phyloP scores from a whole-genome alignment of 2,329 filamentous ascomycete genomes.

The Cordyceps pruinosa region DNA sequence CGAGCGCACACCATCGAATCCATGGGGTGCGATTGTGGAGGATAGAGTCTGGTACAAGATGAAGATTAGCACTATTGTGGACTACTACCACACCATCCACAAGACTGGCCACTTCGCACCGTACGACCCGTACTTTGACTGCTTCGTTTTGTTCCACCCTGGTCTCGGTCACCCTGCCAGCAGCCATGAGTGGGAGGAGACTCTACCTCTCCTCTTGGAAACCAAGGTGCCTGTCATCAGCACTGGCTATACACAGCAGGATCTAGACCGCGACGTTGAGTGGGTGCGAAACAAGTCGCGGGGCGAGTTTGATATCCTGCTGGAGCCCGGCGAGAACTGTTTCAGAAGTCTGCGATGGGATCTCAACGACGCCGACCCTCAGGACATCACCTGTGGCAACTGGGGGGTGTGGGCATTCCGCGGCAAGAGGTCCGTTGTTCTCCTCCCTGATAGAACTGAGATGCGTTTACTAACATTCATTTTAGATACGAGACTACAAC shows the following conservation, averaged over 20 bases:
- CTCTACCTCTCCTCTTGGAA: slow-evolving; percentile 80
- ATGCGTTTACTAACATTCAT: slow-evolving; percentile 25
- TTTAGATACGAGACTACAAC: slow-evolving; percentile 56
- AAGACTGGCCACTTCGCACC: slow-evolving; percentile 84
- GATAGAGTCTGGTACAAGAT: slow-evolving; percentile 80
- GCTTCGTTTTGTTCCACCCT: slow-evolving; percentile 94
- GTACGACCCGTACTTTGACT: slow-evolving; percentile 97
- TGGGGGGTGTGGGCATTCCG: slow-evolving; percentile 97
- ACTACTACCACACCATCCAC: slow-evolving; percentile 97
- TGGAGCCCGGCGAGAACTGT: slow-evolving; percentile 87
- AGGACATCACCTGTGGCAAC: slow-evolving; percentile 91
- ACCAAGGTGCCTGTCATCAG: slow-evolving; percentile 93
- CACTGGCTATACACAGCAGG: slow-evolving; percentile 92
- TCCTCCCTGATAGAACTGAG: background rate
- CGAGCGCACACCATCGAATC: slow-evolving; percentile 74
- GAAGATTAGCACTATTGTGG: slow-evolving; percentile 96
- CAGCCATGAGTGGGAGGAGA: slow-evolving; percentile 89
- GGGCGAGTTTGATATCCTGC: slow-evolving; percentile 85
- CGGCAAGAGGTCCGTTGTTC: slow-evolving; percentile 72
- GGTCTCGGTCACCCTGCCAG: slow-evolving; percentile 91
- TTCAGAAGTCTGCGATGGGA: slow-evolving; percentile 97
- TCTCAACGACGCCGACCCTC: slow-evolving; percentile 88
- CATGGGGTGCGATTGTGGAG: slow-evolving; percentile 90
- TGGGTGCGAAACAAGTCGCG: slow-evolving; percentile 81
- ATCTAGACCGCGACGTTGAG: slow-evolving; percentile 86